Conservation (phyloP, 345 rosid species). For the Acer yangbiense region DNA sequence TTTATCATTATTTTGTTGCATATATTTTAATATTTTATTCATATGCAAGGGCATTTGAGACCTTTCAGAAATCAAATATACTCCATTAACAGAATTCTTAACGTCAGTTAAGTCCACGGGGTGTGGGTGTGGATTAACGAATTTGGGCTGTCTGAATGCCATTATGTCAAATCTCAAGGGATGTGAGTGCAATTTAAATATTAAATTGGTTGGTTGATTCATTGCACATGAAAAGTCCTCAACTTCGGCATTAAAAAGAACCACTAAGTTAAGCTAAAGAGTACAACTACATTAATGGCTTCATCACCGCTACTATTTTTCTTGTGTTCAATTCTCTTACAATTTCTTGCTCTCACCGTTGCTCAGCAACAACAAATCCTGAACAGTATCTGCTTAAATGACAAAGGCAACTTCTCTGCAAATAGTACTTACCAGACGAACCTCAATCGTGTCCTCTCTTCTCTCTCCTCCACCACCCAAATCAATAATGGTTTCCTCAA, state of each 20-base stretch:
- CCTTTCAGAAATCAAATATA: too few species aligned
- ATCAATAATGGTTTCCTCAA: slow-evolving; percentile 35
- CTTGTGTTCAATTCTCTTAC: background rate
- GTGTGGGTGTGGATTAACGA: too few species aligned
- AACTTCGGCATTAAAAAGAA: background rate
- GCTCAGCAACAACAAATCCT: background rate
- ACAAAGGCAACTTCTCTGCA: slow-evolving; percentile 40
- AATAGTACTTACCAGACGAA: slow-evolving; percentile 35
- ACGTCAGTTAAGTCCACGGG: too few species aligned
- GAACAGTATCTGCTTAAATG: slow-evolving; percentile 13
- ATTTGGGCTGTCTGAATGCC: too few species aligned
- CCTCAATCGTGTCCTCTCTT: slow-evolving; percentile 31
- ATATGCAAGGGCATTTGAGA: too few species aligned
- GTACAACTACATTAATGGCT: background rate
- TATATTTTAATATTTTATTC: too few species aligned
- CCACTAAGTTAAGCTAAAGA: background rate
- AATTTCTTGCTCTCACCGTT: background rate
- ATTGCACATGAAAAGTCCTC: slow-evolving; percentile 5
- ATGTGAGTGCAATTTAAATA: too few species aligned
- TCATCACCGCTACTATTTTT: background rate
- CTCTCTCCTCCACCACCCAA: slow-evolving; percentile 27
- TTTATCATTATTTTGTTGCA: too few species aligned
- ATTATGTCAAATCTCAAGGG: too few species aligned
- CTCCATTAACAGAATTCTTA: too few species aligned
- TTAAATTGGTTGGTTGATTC: background rate